These are phyloP conservation scores for Ascochyta lentis DNA, from an alignment of 2,329 filamentous ascomycete species.

Conservation along the genomic window DNA sequence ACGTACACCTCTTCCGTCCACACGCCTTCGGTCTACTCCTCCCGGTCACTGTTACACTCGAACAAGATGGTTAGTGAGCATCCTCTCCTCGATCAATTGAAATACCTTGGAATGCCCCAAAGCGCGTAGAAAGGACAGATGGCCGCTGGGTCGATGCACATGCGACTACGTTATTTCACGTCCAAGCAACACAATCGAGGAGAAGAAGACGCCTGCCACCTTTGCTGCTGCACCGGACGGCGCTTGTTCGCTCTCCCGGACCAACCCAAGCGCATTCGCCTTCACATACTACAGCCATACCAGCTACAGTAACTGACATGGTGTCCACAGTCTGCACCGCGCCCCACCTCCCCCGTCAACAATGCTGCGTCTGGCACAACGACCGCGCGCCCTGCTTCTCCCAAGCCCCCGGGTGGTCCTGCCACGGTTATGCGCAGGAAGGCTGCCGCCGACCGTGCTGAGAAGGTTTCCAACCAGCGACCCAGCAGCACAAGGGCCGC, in stretches of 20 bases:
- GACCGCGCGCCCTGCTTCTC: constrained; percentile 80
- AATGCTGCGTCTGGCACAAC: constrained; percentile 66
- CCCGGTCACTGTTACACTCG: constrained; percentile 3
- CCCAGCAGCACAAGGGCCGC: constrained; percentile 92
- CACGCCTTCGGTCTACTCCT: constrained; percentile 12
- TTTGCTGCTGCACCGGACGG: neutral
- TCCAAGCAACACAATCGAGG: neutral
- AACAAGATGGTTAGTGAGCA: constrained; percentile 14
- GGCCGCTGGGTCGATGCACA: constrained; percentile 1
- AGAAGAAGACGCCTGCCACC: neutral
- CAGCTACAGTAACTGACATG: constrained; percentile 17
- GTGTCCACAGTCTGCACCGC: constrained; percentile 42
- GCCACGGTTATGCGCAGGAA: constrained; percentile 94
- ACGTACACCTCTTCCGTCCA: constrained; percentile 9
- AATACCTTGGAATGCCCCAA: neutral
- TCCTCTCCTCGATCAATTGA: constrained; percentile 2
- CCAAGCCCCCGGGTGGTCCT: constrained; percentile 88
- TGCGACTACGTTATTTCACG: neutral
- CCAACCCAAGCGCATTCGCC: neutral
- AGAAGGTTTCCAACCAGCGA: constrained; percentile 92
- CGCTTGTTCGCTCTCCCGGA: neutral
- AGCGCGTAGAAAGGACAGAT: constrained; percentile 12
- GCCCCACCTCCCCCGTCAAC: constrained; percentile 48
- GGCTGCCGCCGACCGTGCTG: constrained; percentile 95
- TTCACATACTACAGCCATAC: neutral